These are phyloP conservation scores for Dryas alaskensis DNA, from an alignment of 306 rosid species.

Conservation along the genomic window DNA sequence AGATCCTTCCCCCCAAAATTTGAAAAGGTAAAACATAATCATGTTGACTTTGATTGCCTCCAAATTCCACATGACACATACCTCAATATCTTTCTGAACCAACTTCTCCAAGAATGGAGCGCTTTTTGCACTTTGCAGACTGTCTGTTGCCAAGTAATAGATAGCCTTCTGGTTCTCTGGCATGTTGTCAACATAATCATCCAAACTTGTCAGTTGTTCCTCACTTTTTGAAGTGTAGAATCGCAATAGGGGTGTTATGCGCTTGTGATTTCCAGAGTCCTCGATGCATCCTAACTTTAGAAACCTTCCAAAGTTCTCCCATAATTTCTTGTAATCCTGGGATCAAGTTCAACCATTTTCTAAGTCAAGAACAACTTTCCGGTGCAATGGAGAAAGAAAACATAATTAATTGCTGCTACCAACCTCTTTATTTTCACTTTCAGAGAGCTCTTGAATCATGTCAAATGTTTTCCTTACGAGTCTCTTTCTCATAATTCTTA, in stretches of 20 bases:
- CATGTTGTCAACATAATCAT: constrained; percentile 92
- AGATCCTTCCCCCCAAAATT: not conserved
- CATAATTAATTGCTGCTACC: constrained; percentile 10
- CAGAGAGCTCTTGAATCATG: constrained; percentile 95
- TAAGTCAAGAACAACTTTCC: constrained; percentile 22
- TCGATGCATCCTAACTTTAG: constrained; percentile 86
- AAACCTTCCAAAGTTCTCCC: constrained; percentile 99
- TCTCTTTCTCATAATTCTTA: constrained; percentile 97
- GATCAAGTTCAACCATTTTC: constrained; percentile 21
- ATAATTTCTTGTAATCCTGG: constrained; percentile 94
- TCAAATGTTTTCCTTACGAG: constrained; percentile 93
- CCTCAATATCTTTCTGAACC: constrained; percentile 93
- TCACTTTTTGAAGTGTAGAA: constrained; percentile 90
- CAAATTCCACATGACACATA: constrained; percentile 21
- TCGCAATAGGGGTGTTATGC: constrained; percentile 83
- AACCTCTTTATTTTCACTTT: constrained; percentile 90
- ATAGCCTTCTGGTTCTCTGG: constrained; percentile 91
- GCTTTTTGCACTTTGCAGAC: constrained; percentile 92
- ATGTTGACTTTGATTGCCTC: no score
- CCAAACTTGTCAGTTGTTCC: constrained; percentile 83
- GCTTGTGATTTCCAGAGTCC: constrained; percentile 96
- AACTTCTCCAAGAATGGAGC: constrained; percentile 97
- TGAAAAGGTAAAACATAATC: not conserved
- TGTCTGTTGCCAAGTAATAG: constrained; percentile 92
- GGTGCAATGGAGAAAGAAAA: constrained; percentile 13